phyloP scores from a whole-genome alignment of 768 basidiomycete genomes.

The Tremella mesenterica region DNA sequence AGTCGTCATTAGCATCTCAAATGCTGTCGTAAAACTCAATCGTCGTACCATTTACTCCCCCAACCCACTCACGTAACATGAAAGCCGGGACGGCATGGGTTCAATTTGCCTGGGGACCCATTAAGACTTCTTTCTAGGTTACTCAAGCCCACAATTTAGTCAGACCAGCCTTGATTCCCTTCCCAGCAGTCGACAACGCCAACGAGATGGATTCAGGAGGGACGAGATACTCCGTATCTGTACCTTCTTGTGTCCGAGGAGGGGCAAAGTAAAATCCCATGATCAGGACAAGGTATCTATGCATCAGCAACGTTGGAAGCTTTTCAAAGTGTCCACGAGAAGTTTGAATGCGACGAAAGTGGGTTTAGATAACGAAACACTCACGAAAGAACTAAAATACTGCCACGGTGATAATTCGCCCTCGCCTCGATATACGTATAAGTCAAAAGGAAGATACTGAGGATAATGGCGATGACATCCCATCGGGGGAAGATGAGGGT shows the following conservation, averaged over 20 bases:
- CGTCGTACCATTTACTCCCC: background rate
- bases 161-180: background rate
- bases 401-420: conserved; percentile 95
- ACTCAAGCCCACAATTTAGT: background rate
- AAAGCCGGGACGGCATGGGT: too few species aligned
- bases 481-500: conserved; percentile 98
- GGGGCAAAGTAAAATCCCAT: conserved; percentile 82
- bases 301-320: background rate
- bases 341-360: background rate
- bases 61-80: too few species aligned
- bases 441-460: conserved; percentile 94
- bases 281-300: conserved; percentile 79
- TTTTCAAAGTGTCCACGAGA: background rate
- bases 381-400: conserved; percentile 86
- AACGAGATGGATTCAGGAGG: background rate
- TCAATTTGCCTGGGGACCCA: too few species aligned
- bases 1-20: background rate
- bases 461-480: conserved; percentile 89
- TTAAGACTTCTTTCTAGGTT: too few species aligned
- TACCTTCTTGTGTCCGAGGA: background rate
- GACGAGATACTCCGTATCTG: background rate
- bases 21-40: background rate
- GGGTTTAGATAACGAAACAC: conserved; percentile 17
- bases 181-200: background rate
- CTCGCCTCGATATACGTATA: conserved; percentile 99